phyloP scores from a whole-genome alignment of 352 stramenopile species.

The Phytopythium delawarense region DNA sequence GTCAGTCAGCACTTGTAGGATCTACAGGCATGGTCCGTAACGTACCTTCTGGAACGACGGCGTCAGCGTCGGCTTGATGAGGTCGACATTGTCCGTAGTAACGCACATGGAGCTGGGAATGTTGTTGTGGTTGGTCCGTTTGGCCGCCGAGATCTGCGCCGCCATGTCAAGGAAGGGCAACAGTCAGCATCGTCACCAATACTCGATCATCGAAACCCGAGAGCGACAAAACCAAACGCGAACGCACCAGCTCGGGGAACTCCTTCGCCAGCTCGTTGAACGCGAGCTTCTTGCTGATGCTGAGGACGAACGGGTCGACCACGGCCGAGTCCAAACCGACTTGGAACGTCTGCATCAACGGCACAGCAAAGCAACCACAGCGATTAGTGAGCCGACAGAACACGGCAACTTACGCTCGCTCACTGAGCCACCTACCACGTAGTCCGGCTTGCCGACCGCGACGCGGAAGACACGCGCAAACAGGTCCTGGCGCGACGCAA shows the following conservation, averaged over 20 bases:
- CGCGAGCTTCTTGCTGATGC: constrained; percentile 67
- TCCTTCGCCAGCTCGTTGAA: constrained; percentile 65
- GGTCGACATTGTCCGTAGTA: constrained; percentile 57
- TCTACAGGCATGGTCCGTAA: not conserved
- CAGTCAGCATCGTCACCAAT: not conserved
- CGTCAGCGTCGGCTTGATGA: constrained; percentile 52
- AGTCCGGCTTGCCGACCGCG: constrained; percentile 43
- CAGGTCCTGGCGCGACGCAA: constrained; percentile 58
- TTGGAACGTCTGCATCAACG: constrained; percentile 47
- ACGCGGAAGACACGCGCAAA: constrained; percentile 50
- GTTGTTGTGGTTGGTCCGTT: constrained; percentile 50
- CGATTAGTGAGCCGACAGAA: not conserved
- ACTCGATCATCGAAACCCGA: not conserved
- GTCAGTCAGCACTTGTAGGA: not conserved
- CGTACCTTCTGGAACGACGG: not conserved
- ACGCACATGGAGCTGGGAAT: constrained; percentile 65
- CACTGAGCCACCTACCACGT: constrained; percentile 27
- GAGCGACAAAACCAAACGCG: too few relatives aligned
- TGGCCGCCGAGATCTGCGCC: constrained; percentile 54
- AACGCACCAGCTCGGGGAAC: constrained; percentile 64
- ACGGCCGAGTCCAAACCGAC: constrained; percentile 53
- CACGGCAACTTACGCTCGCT: too few relatives aligned
- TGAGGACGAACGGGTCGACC: constrained; percentile 68
- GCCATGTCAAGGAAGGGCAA: not conserved
- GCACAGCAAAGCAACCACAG: not conserved